Evolutionary conservation across 2,329 filamentous ascomycete genomes (phyloP), one percentile per base, ranked within the genome.

Genomic region (Zasmidium cellare): DNA sequence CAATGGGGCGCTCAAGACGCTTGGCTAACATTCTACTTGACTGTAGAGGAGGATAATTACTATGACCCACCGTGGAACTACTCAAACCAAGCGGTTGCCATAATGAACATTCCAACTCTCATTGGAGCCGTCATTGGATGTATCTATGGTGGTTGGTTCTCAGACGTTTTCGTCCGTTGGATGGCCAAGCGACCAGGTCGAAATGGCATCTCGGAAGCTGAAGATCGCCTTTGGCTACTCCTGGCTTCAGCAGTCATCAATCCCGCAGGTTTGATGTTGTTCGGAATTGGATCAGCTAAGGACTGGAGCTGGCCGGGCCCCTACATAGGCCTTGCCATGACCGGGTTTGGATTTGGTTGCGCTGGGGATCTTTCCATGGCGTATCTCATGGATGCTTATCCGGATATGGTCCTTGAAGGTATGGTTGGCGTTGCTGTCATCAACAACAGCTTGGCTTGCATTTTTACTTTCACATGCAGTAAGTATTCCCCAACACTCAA

Each of bases 1-100:
- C 82, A 85, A 65, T 85, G 83, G 83, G 83, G 83, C 3, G 75
- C 81, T 25, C 83, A 85, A 68, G 83, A 84, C 62, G 81, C 83
- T n/a, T 84, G 83, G 71, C 71, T 86, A 20, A 81, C 80, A 1
- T 85, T 86, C 67, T 84, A 85, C 61, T 73, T 84, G 28, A 85
- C 83, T 0, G 76, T 85, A 1, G 77, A 84, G 65, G 80, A 85
- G 63, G 81, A 84, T 60, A 79, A 79, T 62, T 85, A 82, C 79
- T 80, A 78, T 23, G 77, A 72, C 0, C 70, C 74, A 9, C 83
- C 83, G 0, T 85, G 80, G 77, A 79, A 83, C 67, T 86, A 85
- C 66, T 75, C 71, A 35, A 77, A 83, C 56, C 77, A 78, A 1
- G 77, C 77, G 1, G 80, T 83, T 2, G 82, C 81, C 1, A 79